Evolutionary conservation across 139 green algal genomes (phyloP), one percentile per base, ranked within the genome.

Genomic region (Closterium sp.): DNA sequence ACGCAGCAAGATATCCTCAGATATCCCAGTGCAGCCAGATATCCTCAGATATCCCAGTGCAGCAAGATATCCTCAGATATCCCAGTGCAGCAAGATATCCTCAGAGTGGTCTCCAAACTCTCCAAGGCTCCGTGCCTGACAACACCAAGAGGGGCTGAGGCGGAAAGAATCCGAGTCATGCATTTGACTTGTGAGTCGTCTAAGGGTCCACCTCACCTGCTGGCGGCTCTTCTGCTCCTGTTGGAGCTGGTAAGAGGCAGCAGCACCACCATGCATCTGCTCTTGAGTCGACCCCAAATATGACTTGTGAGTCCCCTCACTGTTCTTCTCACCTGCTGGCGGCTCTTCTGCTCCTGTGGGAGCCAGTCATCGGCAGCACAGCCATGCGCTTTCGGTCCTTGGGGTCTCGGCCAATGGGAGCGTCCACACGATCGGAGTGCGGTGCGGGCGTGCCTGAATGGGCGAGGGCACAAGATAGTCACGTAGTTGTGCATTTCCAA

Each of bases 341-440:
- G 21, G n/a, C 86, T 32, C n/a, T 21, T 32, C 83, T 32, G 83
- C 97, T 87, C 21, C 88, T 25, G 30, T 85, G 76, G 2, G 33
- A 32, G 16, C 66, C 64, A 4, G 34, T 34, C 7, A 81, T 12
- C 0, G 66, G 91, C 30, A 94, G 34, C 23, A 93, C 91, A 4
- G 89, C 92, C 92, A 95, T 95, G 25, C 87, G 92, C 87, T 94
- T 94, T 31, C 97, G 91, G 88, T 98, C 96, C 0, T 89, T 88
- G 0, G 95, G 93, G 91, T 98, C 94, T 4, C 97, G 88, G 21
- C 93, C 94, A 86, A 96, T 91, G n/a, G 90, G 76, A 34, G 92
- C 89, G 21, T 95, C 87, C 23, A 95, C 66, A 10, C 89, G 35
- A 43, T 36, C 93, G 33, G 5, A 32, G 19, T 9, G 69, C n/a